Percentiles rank a stretch among this genome's conserved stretches.
phyloP scores from a whole-genome alignment of 768 basidiomycete species.

The Paxillus ammoniavirescens region DNA sequence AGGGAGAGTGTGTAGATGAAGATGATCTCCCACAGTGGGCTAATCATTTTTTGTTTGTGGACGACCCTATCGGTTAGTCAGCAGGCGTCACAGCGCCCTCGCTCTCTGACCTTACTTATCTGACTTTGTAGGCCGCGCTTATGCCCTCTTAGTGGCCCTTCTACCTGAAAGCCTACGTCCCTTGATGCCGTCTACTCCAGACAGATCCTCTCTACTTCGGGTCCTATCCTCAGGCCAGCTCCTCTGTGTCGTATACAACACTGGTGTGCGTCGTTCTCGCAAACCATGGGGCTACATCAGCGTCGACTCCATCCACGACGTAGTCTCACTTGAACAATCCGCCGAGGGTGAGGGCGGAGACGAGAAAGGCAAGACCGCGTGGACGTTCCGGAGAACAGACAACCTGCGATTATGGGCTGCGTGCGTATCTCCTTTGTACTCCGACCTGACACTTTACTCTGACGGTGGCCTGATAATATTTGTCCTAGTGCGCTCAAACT shows the following conservation, averaged over 20 bases:
- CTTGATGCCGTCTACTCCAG: slow-evolving; percentile 34
- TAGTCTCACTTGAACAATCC: slow-evolving; percentile 60
- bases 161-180: slow-evolving; percentile 57
- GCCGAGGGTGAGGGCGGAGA: slow-evolving; percentile 35
- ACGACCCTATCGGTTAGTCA: slow-evolving; percentile 58
- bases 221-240: slow-evolving; percentile 74
- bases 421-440: slow-evolving; percentile 42
- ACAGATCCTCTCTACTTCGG: slow-evolving; percentile 42
- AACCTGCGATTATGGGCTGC: slow-evolving; percentile 85
- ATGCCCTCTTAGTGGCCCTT: slow-evolving; percentile 57
- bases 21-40: slow-evolving; percentile 82
- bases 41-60: slow-evolving; percentile 49
- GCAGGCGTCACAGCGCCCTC: slow-evolving; percentile 1
- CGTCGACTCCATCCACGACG: slow-evolving; percentile 74
- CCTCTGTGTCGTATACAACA: slow-evolving; percentile 79
- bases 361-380: slow-evolving; percentile 54
- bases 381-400: slow-evolving; percentile 86
- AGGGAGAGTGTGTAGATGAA: slow-evolving; percentile 52
- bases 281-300: slow-evolving; percentile 90
- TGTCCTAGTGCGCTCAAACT: slow-evolving; percentile 69
- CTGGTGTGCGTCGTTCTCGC: slow-evolving; percentile 73
- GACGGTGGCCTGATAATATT: background rate
- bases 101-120: slow-evolving; percentile 2
- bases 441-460: too few species aligned
- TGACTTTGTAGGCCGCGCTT: slow-evolving; percentile 52